Base-by-base conservation (phyloP, 2,329 filamentous ascomycete genomes). In the Juglanconis sp. region DNA sequence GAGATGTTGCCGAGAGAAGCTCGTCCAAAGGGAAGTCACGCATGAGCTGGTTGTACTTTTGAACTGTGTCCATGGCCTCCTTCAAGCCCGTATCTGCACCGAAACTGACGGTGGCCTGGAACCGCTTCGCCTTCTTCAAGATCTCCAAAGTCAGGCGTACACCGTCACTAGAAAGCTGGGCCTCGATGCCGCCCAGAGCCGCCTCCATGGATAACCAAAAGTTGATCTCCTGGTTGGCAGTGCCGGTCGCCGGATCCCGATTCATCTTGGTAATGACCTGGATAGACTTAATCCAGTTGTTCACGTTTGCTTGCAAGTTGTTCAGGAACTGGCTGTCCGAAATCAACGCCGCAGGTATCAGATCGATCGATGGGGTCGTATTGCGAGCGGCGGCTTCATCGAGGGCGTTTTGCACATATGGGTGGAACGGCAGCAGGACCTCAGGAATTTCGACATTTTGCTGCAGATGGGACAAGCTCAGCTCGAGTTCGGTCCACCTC, bases 31-130 rank as follows among this genome's bases (percentile, higher is more conserved):
- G 95, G 65, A 99, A 98, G 73, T 99, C 96, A 64, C 95, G 89
- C 91, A 99, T 98, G 31, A 99, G 84, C 77, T 96, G 91, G 72
- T 99, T 99, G 81, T 98, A 99, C 75, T 97, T 97, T 74, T 96
- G 92, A 51, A 99, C 96, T 72, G 91, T 90, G 64, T 99, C 95
- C 73, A 93, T 95, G 31, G 92, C 92, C 75, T 99, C 95, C 74
- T 96, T 96, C 72, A 99, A 76, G 3, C 95, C 94, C 40, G 95
- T 99, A 74, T 99, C 96, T 2, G 95, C 91, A 40, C 89, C 90
- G 73, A 99, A 98, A 78, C 94, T 98, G 69, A 98, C 91, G 2
- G 94, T 97, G 10, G 95, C 94, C 76, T 97, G 93, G 76, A 97
- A 98, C 70, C 96, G 91, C 78, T 99, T 99, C 53, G 94, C 96